phyloP scores from a whole-genome alignment of 1,139 yeast genomes.

The Geotrichum carabidarum region DNA sequence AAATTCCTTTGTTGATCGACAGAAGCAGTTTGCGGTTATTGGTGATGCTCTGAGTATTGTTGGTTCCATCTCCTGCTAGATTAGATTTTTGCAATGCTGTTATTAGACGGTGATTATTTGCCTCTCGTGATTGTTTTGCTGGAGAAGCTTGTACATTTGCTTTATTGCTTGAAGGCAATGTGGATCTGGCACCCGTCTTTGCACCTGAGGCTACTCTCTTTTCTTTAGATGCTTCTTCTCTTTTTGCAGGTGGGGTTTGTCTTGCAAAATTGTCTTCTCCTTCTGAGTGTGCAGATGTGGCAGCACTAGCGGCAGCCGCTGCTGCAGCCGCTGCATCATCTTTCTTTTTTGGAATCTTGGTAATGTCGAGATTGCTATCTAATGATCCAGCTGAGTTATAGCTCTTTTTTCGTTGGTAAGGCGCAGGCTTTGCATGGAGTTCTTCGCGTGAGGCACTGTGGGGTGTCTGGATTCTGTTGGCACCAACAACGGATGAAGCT shows the following conservation, averaged over 20 bases:
- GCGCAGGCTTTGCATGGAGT: not conserved
- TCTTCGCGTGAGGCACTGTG: not conserved
- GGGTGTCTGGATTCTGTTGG: no score
- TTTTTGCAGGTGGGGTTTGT: not conserved
- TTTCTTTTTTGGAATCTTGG: not conserved
- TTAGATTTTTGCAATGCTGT: not conserved
- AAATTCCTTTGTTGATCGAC: constrained; percentile 15
- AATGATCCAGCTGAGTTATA: no score
- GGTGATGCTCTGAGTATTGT: not conserved
- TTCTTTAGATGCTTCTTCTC: not conserved
- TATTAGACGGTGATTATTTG: not conserved
- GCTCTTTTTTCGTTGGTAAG: not conserved
- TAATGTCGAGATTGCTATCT: not conserved
- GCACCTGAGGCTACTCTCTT: not conserved
- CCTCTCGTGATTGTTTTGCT: not conserved
- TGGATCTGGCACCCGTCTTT: not conserved
- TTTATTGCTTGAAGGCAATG: not conserved
- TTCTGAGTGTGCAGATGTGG: not conserved
- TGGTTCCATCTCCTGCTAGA: not conserved
- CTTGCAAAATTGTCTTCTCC: not conserved
- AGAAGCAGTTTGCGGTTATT: constrained; percentile 16
- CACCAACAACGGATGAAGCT: no score
- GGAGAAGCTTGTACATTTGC: not conserved
- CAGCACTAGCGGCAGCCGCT: not conserved
- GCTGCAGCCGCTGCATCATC: not conserved